A percentile compares a stretch with the other conserved stretches of the same genome.
phyloP scores from a whole-genome alignment of 169 alveolate genomes.

The Cryptosporidium ubiquitum region DNA sequence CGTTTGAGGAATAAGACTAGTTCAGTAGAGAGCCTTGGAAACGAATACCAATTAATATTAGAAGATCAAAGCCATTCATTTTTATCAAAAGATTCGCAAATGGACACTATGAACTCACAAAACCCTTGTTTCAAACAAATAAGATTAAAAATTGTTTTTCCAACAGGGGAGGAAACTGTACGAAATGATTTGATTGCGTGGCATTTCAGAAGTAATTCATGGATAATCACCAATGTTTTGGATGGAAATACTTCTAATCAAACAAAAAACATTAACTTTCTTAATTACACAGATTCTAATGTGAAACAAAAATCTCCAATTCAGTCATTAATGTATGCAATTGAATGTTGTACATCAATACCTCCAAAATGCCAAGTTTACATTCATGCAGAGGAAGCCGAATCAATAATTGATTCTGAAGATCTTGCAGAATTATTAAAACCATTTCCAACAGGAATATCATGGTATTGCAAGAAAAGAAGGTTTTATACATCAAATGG shows the following conservation, averaged over 20 bases:
- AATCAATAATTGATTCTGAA: conserved; percentile 66
- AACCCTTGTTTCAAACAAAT: neutral
- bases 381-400: conserved; percentile 72
- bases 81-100: neutral
- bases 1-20: conserved; percentile 1
- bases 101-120: neutral
- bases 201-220: conserved; percentile 56
- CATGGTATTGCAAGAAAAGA: conserved; percentile 71
- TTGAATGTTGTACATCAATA: conserved; percentile 47
- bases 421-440: conserved; percentile 59
- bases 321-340: conserved; percentile 37
- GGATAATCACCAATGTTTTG: conserved; percentile 19
- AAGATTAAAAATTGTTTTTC: conserved; percentile 13
- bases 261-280: neutral
- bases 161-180: conserved; percentile 51
- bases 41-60: neutral
- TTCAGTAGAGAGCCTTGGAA: neutral
- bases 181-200: conserved; percentile 61
- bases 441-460: conserved; percentile 71
- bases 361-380: conserved; percentile 57
- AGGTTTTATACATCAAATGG: conserved; percentile 74
- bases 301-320: conserved; percentile 13
- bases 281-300: neutral
- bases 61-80: neutral
- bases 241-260: neutral